phyloP scores from a whole-genome alignment of 305 asterid genomes.

The Fraxinus dipetala region DNA sequence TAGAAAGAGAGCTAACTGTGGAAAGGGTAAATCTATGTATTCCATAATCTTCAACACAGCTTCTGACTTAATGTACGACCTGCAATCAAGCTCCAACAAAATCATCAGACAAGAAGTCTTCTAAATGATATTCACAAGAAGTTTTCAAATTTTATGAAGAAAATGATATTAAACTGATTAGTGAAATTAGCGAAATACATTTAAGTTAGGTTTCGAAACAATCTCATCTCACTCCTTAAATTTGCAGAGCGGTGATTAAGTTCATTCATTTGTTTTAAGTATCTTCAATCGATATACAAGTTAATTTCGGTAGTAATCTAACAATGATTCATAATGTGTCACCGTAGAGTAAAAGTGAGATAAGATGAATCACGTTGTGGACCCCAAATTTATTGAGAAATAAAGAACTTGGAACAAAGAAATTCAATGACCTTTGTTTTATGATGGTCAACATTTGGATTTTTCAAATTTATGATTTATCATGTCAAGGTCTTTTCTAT shows the following conservation, averaged over 20 bases:
- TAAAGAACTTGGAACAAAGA: not conserved
- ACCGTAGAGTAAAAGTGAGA: not conserved
- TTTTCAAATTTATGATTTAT: not conserved
- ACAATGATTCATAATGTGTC: not conserved
- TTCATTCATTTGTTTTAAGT: not conserved
- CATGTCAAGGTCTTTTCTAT: not conserved
- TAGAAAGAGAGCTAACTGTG: slow-evolving; percentile 70
- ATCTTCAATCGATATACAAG: not conserved
- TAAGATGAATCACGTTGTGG: not conserved
- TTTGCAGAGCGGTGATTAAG: not conserved
- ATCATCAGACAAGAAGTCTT: not conserved
- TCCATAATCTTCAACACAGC: slow-evolving; percentile 91
- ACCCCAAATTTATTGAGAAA: not conserved
- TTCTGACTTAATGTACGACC: slow-evolving; percentile 82
- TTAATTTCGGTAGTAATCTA: not conserved
- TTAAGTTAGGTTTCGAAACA: not conserved
- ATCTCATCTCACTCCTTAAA: not conserved
- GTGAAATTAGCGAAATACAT: not conserved
- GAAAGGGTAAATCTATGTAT: slow-evolving; percentile 76
- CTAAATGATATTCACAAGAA: not conserved
- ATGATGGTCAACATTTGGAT: not conserved
- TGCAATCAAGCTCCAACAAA: slow-evolving; percentile 30
- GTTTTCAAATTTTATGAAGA: not conserved
- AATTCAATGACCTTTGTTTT: not conserved
- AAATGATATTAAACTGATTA: not conserved